Evolutionary conservation across 768 basidiomycete genomes (phyloP).

Genomic region (Polyporus arcularius): DNA sequence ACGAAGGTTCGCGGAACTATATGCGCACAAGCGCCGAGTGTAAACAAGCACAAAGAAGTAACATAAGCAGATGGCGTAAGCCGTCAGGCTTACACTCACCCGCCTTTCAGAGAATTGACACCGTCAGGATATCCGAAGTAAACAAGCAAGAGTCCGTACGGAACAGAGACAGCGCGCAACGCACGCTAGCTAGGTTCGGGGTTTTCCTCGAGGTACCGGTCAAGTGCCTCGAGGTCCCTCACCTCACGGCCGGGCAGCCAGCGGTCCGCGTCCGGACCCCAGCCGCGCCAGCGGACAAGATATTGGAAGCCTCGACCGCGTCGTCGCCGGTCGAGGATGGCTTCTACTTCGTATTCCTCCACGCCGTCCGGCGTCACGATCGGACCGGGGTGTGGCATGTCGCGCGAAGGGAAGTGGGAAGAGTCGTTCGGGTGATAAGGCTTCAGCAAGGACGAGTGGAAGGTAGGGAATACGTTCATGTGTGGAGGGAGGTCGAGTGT

Average conservation of each 20-base stretch:
- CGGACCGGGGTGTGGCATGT: constrained; percentile 26
- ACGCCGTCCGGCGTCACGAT: constrained; percentile 27
- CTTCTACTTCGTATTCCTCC: constrained; percentile 31
- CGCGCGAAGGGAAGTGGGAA: constrained; percentile 35
- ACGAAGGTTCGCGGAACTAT: too few species aligned
- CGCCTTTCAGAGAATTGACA: background rate
- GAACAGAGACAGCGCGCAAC: too few species aligned
- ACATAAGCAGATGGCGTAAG: too few species aligned
- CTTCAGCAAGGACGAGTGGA: constrained; percentile 36
- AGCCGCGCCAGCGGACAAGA: constrained; percentile 35
- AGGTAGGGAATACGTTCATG: constrained; percentile 30
- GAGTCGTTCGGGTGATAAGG: constrained; percentile 38
- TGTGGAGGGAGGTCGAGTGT: constrained; percentile 25
- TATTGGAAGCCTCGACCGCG: constrained; percentile 33
- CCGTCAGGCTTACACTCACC: background rate
- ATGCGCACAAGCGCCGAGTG: too few species aligned
- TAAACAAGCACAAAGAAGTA: too few species aligned
- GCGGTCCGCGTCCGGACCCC: constrained; percentile 29
- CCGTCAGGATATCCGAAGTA: too few species aligned
- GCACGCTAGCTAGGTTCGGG: background rate
- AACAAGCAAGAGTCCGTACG: too few species aligned
- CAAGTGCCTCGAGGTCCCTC: constrained; percentile 27
- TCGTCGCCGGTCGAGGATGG: constrained; percentile 29
- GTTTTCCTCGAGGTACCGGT: constrained; percentile 10
- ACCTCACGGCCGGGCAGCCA: constrained; percentile 31